Base-by-base conservation (phyloP, 352 stramenopile species). In the Phytophthora kernoviae region DNA sequence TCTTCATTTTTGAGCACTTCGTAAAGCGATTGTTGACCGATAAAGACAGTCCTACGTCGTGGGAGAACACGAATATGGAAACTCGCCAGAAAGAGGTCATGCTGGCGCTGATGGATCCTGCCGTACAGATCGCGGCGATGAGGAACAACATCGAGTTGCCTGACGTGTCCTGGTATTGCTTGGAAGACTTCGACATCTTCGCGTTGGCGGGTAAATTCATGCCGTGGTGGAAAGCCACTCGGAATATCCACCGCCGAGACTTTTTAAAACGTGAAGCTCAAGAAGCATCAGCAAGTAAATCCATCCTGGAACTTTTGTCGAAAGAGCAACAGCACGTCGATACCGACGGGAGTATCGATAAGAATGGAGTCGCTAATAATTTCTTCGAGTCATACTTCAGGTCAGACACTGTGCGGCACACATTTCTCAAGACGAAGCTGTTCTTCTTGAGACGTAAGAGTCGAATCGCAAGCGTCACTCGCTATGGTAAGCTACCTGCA, bases 1-100 rank as follows among this genome's bases (percentile, higher is more conserved):
- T 66, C 30, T 89, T 77, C 59, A 75, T 88, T 36, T 91, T 91
- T 24, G 81, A 91, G 52, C 39, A 75, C 51, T 72, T 79, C 18
- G 37, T 62, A 10, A 75, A 70, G 27, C 47, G 40, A 24, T 60
- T 22, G 18, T 40, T 64, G 48, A 69, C 32, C 30, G 68, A 70
- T 12, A 47, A 57, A n/a, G 68, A 81, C 26, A 73, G 49, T 20
- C 52, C 58, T 1, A 73, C 65, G 18, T 69, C 70, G 2, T 92
- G 82, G 80, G 62, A 73, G 17, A 62, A 71, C 17, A 55, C 65
- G 20, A 87, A 65, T 44, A 27, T 55, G 5, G 62, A 65, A 17
- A 81, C 66, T 30, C 65, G 66, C n/a, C 55, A 76, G 18, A 78
- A 72, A 30, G 83, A 92, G 39, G 49, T 92, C 15, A 64, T 62